Base-by-base conservation (phyloP, 2,329 filamentous ascomycete species). In the Pyrenochaeta sp. region DNA sequence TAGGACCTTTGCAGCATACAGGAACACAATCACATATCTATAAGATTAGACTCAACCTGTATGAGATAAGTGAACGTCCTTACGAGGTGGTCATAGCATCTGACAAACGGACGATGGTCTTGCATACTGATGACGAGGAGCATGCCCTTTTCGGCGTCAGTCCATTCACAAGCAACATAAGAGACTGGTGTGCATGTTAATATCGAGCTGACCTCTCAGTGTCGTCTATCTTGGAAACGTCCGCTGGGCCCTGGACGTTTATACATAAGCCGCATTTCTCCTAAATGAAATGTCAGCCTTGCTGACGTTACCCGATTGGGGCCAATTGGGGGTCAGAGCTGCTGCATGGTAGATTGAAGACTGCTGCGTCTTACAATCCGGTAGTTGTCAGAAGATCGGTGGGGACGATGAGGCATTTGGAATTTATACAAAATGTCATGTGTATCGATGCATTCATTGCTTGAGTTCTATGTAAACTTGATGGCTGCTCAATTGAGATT, bases 271-370 rank as follows among this genome's bases (percentile, higher is more conserved):
- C 25, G 48, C 55, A 55, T 50, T 37, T 50, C 15, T 34, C 43
- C 28, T 43, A 50, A 37, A 61, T 59, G 48, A 42, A 36, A n/a
- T 30, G 30, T 47, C 32, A 50, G 53, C 59, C 48, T 57, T 55
- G 51, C 61, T 64, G 56, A 59, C 55, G 42, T 57, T 52, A 47
- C 22, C 37, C 9, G 47, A 30, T 34, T 34, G 47, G 36, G 36
- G 37, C 39, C 40, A 34, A 27, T 30, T 52, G 50, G 39, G 25
- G 34, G 32, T 39, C 24, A 24, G 5, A 30, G 27, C n/a, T 25
- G 19, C 46, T 34, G 54, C 25, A 51, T 25, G 46, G 6, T 9
- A n/a, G 19, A 10, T 30, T 25, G 40, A 5, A 4, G 36, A 39
- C 12, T 13, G 15, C 34, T 50, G 40, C 34, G 19, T 36, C 32